phyloP scores from a whole-genome alignment of 371 early-diverging fungal genomes.

The Fennellomyces sp. region DNA sequence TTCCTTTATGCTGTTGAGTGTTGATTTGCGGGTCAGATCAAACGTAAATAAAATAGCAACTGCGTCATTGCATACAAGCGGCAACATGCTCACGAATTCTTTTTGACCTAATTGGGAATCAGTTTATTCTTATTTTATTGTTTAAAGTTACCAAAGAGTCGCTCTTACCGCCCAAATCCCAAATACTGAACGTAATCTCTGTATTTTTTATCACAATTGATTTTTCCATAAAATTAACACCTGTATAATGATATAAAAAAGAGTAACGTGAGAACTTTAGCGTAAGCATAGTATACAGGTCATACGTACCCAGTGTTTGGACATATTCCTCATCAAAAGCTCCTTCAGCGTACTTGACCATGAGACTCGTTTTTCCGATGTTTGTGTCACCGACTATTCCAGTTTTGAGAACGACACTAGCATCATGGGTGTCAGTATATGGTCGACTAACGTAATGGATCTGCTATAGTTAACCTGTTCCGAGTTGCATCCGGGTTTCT shows the following conservation, averaged over 20 bases:
- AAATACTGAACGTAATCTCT: slow-evolving; percentile 97
- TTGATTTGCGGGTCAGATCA: slow-evolving; percentile 90
- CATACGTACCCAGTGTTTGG: slow-evolving; percentile 87
- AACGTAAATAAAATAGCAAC: slow-evolving; percentile 96
- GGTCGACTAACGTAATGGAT: no score
- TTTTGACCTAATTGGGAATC: slow-evolving; percentile 76
- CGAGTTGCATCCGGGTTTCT: no score
- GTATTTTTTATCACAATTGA: slow-evolving; percentile 89
- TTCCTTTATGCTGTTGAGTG: slow-evolving; percentile 92
- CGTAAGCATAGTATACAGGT: not conserved
- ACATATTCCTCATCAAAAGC: slow-evolving; percentile 95
- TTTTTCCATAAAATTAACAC: slow-evolving; percentile 99
- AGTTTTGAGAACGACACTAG: slow-evolving; percentile 87
- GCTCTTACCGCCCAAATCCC: slow-evolving; percentile 98
- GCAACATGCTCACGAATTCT: slow-evolving; percentile 97
- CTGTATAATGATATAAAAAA: no score
- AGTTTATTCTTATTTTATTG: not conserved
- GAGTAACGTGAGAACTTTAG: no score
- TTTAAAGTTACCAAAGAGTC: no score
- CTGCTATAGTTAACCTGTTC: no score
- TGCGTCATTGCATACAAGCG: slow-evolving; percentile 95
- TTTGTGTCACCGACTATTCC: slow-evolving; percentile 99
- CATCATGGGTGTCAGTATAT: no score
- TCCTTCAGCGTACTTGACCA: slow-evolving; percentile 98
- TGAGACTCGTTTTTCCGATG: slow-evolving; percentile 98